phyloP scores from a whole-genome alignment of 1,139 yeast species.

The Diutina catenulata region DNA sequence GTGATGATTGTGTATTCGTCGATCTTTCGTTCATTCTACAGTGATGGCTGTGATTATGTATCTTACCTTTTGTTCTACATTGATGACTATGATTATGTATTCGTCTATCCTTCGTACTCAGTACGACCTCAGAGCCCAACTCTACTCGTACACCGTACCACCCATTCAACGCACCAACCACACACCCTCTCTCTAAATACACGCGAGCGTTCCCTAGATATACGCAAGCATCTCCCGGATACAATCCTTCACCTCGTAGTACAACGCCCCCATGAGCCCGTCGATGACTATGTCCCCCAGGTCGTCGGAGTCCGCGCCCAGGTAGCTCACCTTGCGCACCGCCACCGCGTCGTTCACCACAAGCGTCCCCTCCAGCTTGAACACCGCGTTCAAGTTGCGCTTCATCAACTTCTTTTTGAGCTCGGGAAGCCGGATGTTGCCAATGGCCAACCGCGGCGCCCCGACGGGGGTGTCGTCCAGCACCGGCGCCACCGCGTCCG shows the following conservation, averaged over 20 bases:
- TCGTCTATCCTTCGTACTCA: too few species aligned
- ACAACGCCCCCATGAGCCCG: constrained; percentile 67
- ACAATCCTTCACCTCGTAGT: constrained; percentile 66
- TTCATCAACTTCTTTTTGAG: constrained; percentile 51
- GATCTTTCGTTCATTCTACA: too few species aligned
- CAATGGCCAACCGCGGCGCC: constrained; percentile 46
- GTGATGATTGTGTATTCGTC: too few species aligned
- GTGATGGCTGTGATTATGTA: too few species aligned
- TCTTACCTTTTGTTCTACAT: too few species aligned
- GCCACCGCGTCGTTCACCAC: constrained; percentile 75
- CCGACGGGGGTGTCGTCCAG: neutral
- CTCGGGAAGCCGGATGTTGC: constrained; percentile 80
- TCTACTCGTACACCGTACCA: too few species aligned
- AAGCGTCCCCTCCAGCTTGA: constrained; percentile 85
- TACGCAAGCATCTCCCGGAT: constrained; percentile 73
- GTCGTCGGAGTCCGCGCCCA: constrained; percentile 28
- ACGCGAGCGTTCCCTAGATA: neutral
- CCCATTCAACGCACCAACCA: too few species aligned
- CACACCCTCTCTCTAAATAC: neutral
- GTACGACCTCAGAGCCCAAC: too few species aligned
- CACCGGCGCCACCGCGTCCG: too few species aligned
- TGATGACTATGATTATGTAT: too few species aligned
- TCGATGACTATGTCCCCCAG: constrained; percentile 81
- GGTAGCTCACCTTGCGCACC: constrained; percentile 53
- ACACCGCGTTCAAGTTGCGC: constrained; percentile 65